These are phyloP conservation scores for Rosa multiflora DNA, from an alignment of 306 rosid species.

Conservation along the genomic window DNA sequence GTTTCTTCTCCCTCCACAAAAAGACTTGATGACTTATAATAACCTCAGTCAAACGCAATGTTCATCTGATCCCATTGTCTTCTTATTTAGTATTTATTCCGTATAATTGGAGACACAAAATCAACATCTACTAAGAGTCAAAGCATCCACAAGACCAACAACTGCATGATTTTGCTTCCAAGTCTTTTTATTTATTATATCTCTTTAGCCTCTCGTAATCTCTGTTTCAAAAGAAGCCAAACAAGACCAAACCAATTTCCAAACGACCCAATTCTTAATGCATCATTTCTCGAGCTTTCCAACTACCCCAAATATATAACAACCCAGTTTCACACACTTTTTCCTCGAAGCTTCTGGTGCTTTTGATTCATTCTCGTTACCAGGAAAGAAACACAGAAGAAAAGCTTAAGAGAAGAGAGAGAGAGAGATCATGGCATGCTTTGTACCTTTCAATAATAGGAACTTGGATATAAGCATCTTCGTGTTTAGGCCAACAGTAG, in stretches of 20 bases:
- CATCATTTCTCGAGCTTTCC: slow-evolving; percentile 3
- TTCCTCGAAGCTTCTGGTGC: slow-evolving; percentile 16
- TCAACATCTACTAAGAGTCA: slow-evolving; percentile 24
- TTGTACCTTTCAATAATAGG: slow-evolving; percentile 53
- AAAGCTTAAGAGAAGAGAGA: background rate
- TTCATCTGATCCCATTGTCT: background rate
- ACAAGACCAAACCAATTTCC: slow-evolving; percentile 27
- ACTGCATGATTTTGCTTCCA: slow-evolving; percentile 14
- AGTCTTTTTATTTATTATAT: background rate
- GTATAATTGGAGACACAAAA: background rate
- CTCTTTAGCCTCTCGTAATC: background rate
- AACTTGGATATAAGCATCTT: slow-evolving; percentile 61
- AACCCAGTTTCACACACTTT: background rate
- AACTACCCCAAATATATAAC: slow-evolving; percentile 1
- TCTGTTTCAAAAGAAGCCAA: slow-evolving; percentile 26
- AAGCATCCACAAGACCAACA: slow-evolving; percentile 22
- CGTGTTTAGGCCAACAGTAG: slow-evolving; percentile 71
- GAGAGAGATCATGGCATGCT: slow-evolving; percentile 49
- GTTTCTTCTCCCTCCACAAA: background rate
- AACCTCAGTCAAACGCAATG: background rate
- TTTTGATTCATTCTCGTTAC: background rate
- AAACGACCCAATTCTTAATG: background rate
- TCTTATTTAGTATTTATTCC: background rate
- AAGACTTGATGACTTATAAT: background rate
- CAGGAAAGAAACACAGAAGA: background rate